Percentiles rank a stretch among this genome's conserved stretches.
phyloP scores from a whole-genome alignment of 352 stramenopile genomes.

The Pythium insidiosum region DNA sequence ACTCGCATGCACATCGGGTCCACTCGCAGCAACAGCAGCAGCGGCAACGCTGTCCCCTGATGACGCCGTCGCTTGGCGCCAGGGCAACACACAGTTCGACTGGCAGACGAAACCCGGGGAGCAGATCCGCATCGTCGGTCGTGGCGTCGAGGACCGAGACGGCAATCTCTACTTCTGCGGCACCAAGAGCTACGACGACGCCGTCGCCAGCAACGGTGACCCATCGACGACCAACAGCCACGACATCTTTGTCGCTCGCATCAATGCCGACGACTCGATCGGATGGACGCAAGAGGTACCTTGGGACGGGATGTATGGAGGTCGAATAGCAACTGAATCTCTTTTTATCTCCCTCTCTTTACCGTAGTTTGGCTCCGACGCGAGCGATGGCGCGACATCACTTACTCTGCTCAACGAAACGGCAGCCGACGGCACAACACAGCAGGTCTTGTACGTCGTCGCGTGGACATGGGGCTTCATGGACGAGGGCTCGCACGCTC shows the following conservation, averaged over 20 bases:
- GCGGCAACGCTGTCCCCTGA: constrained; percentile 22
- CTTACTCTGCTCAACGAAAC: constrained; percentile 47
- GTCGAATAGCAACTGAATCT: too few relatives aligned
- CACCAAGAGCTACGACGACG: constrained; percentile 24
- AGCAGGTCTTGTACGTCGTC: constrained; percentile 43
- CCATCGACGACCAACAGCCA: background rate
- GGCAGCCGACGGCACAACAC: background rate
- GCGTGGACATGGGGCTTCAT: constrained; percentile 64
- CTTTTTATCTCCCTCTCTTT: too few relatives aligned
- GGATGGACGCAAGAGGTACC: constrained; percentile 45
- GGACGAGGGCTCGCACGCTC: constrained; percentile 56
- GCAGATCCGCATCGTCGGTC: constrained; percentile 28
- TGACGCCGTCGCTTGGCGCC: constrained; percentile 31
- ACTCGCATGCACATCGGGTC: too few relatives aligned
- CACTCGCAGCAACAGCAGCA: too few relatives aligned
- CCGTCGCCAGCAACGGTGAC: too few relatives aligned
- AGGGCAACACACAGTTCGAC: constrained; percentile 31
- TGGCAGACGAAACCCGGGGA: constrained; percentile 37
- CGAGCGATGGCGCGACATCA: constrained; percentile 45
- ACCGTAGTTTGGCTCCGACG: constrained; percentile 44
- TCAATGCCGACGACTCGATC: constrained; percentile 35
- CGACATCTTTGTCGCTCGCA: constrained; percentile 35
- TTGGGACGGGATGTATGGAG: too few relatives aligned
- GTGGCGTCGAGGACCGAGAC: constrained; percentile 21
- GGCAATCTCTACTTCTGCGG: constrained; percentile 61